These are phyloP conservation scores for Populus tomentosa DNA, from an alignment of 441 rosid species.

Conservation along the genomic window DNA sequence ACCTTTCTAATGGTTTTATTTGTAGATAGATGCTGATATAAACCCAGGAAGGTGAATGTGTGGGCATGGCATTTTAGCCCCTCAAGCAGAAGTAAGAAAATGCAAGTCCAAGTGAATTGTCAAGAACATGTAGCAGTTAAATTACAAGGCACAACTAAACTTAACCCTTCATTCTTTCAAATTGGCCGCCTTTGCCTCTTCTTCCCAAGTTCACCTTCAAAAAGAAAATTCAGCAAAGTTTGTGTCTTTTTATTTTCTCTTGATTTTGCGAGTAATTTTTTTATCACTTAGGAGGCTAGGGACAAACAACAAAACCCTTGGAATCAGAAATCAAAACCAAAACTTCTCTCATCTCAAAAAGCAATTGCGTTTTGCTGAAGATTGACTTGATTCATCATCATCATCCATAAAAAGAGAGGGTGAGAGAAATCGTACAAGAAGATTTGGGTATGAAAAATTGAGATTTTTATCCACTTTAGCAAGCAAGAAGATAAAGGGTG, in stretches of 20 bases:
- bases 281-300: too few relatives aligned
- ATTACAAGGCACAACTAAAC: conserved; percentile 75
- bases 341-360: too few relatives aligned
- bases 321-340: too few relatives aligned
- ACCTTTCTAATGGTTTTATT: conserved; percentile 1
- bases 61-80: conserved; percentile 95
- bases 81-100: conserved; percentile 25
- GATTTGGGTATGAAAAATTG: too few relatives aligned
- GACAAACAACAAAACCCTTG: too few relatives aligned
- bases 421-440: too few relatives aligned
- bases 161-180: conserved; percentile 56
- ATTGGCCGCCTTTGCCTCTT: conserved; percentile 70
- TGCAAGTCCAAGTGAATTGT: conserved; percentile 76
- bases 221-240: background rate
- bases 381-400: too few relatives aligned
- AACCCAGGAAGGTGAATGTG: conserved; percentile 91
- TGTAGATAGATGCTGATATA: conserved; percentile 96
- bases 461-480: too few relatives aligned
- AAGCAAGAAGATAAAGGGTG: too few relatives aligned
- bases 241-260: background rate
- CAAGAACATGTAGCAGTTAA: conserved; percentile 80
- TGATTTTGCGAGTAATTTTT: background rate
- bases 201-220: conserved; percentile 44
- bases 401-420: too few relatives aligned
- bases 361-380: too few relatives aligned